phyloP scores from a whole-genome alignment of 192 early-diverging fungal genomes.

The Coemansia sp. region DNA sequence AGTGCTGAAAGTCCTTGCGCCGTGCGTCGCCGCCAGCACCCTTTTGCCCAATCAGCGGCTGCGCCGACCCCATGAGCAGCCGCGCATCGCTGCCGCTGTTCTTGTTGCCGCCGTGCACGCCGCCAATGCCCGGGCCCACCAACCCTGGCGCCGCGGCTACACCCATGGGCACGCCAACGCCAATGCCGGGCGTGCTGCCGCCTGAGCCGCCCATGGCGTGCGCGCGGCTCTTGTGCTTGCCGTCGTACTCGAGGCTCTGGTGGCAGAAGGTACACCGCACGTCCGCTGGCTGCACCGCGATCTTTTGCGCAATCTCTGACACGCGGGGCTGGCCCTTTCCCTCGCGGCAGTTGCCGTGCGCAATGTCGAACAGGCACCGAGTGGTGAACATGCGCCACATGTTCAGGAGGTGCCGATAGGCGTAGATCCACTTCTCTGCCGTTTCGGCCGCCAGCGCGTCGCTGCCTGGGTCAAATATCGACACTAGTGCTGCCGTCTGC shows the following conservation, averaged over 20 bases:
- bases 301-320: constrained; percentile 47
- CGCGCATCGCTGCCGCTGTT: constrained; percentile 10
- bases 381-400: constrained; percentile 79
- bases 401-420: constrained; percentile 83
- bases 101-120: constrained; percentile 6
- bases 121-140: constrained; percentile 8
- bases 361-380: constrained; percentile 91
- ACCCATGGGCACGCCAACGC: background rate
- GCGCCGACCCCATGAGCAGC: constrained; percentile 6
- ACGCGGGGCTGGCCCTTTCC: constrained; percentile 49
- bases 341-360: constrained; percentile 57
- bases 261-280: constrained; percentile 87
- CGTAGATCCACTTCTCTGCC: constrained; percentile 52
- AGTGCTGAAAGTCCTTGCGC: constrained; percentile 23
- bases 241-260: constrained; percentile 48
- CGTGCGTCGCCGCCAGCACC: constrained; percentile 7
- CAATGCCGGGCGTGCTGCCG: constrained; percentile 3
- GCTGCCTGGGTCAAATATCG: constrained; percentile 52
- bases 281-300: constrained; percentile 68
- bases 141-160: constrained; percentile 1
- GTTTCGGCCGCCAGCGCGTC: constrained; percentile 12
- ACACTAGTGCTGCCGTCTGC: constrained; percentile 77
- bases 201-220: background rate
- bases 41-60: constrained; percentile 18
- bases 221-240: constrained; percentile 9